Base-by-base conservation (phyloP, 768 basidiomycete species). In the Nidularia pulvinata region DNA sequence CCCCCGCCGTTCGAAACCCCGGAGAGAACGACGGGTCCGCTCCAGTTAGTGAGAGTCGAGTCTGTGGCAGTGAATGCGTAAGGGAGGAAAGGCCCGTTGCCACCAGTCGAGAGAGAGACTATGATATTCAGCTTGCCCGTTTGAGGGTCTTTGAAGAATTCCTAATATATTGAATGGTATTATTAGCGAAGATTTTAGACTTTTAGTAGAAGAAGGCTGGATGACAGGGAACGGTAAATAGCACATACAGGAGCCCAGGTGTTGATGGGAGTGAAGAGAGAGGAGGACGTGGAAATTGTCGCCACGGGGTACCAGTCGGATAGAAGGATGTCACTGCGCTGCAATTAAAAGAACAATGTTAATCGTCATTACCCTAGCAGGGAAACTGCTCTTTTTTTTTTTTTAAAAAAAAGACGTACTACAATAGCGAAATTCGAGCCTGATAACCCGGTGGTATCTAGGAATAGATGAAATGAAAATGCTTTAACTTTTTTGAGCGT, bases 131-230 rank as follows among this genome's bases (percentile, higher is more conserved):
- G 46, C 45, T 65, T 62, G 4, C 69, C 70, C 2, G 68, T 71
- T 42, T 55, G 64, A 1, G 70, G 65, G 49, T 71, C 70, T 50
- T 70, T 71, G 61, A 70, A 71, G 57, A 69, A 71, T 64, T 71
- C 70, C 67, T 69, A 49, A 33, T 30, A 53, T 9, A 6, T 4
- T 32, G 6, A 19, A 19, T 19, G 19, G 19, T 19, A 19, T 19
- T 19, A 19, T n/a, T 14, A 37, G 46, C 50, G 34, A 59, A 35
- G 19, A 6, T 0, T 6, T 33, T 9, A n/a, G 19, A 19, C 19
- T 19, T 19, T 22, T 14, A 33, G n/a, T 36, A 32, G 13, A n/a
- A 7, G 14, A 36, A 48, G 2, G 11, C 7, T 2, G 19, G 19
- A 19, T 19, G 19, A 19, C 19, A 19, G 19, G 19, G 19, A 19